A percentile compares a stretch with the other conserved stretches of the same genome.
Evolutionary conservation across 208 protist genomes (phyloP).

Genomic region (Trypanosoma mega): DNA sequence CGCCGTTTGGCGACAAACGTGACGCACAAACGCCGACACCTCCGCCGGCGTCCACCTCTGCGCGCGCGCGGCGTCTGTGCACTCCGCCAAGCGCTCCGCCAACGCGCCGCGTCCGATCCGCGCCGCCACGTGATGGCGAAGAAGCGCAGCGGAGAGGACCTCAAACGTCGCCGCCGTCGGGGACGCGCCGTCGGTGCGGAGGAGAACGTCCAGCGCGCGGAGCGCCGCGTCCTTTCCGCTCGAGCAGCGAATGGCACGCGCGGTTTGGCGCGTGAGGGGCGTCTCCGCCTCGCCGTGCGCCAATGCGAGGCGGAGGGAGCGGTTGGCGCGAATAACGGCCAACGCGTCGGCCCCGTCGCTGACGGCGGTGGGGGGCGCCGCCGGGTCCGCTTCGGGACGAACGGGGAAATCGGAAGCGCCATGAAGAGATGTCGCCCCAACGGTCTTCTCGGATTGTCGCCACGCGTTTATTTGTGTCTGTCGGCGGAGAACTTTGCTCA

Average conservation of each 20-base stretch:
- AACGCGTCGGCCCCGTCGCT: background rate
- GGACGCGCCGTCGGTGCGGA: conserved; percentile 26
- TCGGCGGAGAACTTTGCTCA: conserved; percentile 38
- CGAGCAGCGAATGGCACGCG: conserved; percentile 26
- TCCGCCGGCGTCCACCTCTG: conserved; percentile 62
- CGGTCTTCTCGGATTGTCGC: background rate
- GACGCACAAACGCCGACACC: conserved; percentile 42
- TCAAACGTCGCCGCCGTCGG: conserved; percentile 30
- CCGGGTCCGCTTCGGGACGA: too few relatives aligned
- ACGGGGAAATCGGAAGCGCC: background rate
- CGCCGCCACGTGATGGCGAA: conserved; percentile 43
- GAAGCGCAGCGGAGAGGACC: conserved; percentile 33
- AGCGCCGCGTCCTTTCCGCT: conserved; percentile 36
- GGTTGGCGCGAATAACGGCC: conserved; percentile 19
- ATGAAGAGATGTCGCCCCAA: background rate
- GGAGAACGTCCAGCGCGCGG: conserved; percentile 47
- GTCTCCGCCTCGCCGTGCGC: conserved; percentile 22
- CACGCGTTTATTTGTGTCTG: conserved; percentile 28
- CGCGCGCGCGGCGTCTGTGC: conserved; percentile 24
- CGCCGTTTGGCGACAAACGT: conserved; percentile 41
- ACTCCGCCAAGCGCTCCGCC: conserved; percentile 44
- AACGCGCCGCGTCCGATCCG: conserved; percentile 43
- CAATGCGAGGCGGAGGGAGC: conserved; percentile 18
- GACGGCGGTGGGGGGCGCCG: too few relatives aligned
- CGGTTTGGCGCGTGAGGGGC: conserved; percentile 27